A percentile compares a stretch with the other conserved stretches of the same genome.
phyloP scores from a whole-genome alignment of 371 early-diverging fungal species.

The Mortierella sp. region DNA sequence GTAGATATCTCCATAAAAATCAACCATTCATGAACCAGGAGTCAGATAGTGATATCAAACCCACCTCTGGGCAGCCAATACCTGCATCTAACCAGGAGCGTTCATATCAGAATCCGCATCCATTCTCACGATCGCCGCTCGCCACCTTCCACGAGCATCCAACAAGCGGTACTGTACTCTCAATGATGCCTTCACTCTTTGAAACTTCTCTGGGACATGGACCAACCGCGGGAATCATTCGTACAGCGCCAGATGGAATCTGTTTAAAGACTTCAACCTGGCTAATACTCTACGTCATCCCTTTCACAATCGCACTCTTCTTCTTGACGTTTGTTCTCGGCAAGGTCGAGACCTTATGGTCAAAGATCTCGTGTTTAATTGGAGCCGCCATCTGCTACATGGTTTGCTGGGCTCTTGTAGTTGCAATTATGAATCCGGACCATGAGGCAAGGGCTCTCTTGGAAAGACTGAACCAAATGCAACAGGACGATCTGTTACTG shows the following conservation, averaged over 20 bases:
- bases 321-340: slow-evolving; percentile 40
- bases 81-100: background rate
- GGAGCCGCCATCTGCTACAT: slow-evolving; percentile 47
- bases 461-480: slow-evolving; percentile 18
- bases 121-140: slow-evolving; percentile 7
- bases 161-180: slow-evolving; percentile 46
- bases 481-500: background rate
- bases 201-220: slow-evolving; percentile 41
- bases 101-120: slow-evolving; percentile 9
- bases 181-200: slow-evolving; percentile 52
- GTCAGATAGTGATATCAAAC: slow-evolving; percentile 23
- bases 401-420: slow-evolving; percentile 44
- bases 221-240: slow-evolving; percentile 37
- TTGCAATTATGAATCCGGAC: slow-evolving; percentile 45
- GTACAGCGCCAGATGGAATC: slow-evolving; percentile 37
- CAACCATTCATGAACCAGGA: slow-evolving; percentile 47
- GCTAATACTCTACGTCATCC: slow-evolving; percentile 39
- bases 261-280: slow-evolving; percentile 42
- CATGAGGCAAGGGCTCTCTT: slow-evolving; percentile 36
- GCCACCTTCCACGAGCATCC: slow-evolving; percentile 40
- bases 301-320: slow-evolving; percentile 30
- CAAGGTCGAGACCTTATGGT: slow-evolving; percentile 49
- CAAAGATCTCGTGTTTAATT: slow-evolving; percentile 48
- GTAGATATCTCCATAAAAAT: slow-evolving; percentile 43
- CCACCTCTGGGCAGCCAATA: background rate